Evolutionary conservation across 176 grass and related monocot genomes (phyloP).

Genomic region (Tuctoria greenei): DNA sequence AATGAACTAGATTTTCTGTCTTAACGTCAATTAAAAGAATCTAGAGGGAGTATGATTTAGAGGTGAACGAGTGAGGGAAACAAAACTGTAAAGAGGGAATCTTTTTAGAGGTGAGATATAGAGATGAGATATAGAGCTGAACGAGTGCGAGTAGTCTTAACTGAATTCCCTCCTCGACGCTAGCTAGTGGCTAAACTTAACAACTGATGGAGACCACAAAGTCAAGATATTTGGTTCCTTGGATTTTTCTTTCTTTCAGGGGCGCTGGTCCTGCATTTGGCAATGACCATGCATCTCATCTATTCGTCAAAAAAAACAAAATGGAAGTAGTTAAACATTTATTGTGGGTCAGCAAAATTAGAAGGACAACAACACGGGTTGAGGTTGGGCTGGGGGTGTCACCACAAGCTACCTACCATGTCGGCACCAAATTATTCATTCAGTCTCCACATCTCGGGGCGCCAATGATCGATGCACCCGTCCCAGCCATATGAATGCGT

Average conservation of each 20-base stretch:
- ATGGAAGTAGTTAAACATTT: constrained; percentile 29
- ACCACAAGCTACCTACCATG: constrained; percentile 46
- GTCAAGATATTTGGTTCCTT: constrained; percentile 17
- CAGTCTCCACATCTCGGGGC: too few relatives aligned
- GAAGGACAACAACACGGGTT: constrained; percentile 34
- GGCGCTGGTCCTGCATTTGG: background rate
- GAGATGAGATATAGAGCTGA: too few relatives aligned
- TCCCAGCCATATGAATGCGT: too few relatives aligned
- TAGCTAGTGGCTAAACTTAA: background rate
- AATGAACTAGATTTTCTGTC: too few relatives aligned
- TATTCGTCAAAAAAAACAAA: background rate
- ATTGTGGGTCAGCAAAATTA: constrained; percentile 49
- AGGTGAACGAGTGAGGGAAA: too few relatives aligned
- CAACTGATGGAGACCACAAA: background rate
- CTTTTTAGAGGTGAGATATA: too few relatives aligned
- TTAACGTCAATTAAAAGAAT: too few relatives aligned
- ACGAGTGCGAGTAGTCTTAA: too few relatives aligned
- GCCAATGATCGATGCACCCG: too few relatives aligned
- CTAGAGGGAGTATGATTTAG: too few relatives aligned
- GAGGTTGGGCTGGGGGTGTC: constrained; percentile 37
- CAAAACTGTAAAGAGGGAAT: too few relatives aligned
- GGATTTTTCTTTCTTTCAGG: constrained; percentile 13
- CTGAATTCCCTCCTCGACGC: too few relatives aligned
- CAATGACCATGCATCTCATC: background rate
- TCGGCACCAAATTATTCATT: constrained; percentile 49